phyloP scores from a whole-genome alignment of 495 filamentous ascomycete genomes.

The Amorphotheca resinae region DNA sequence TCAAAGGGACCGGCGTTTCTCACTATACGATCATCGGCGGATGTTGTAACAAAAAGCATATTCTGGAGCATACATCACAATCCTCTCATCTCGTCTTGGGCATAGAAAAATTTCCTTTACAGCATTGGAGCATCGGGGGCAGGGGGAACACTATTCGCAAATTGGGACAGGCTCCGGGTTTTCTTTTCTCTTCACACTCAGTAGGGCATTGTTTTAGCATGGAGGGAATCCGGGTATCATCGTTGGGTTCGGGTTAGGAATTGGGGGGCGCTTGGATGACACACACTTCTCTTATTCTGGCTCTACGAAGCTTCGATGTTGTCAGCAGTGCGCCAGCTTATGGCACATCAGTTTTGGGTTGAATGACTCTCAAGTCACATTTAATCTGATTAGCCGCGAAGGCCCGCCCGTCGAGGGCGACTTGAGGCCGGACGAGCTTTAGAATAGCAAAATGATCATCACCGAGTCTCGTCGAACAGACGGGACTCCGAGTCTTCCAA shows the following conservation, averaged over 20 bases:
- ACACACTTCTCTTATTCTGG: not conserved
- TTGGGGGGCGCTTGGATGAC: slow-evolving; percentile 2
- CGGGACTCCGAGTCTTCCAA: not conserved
- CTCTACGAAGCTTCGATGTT: not conserved
- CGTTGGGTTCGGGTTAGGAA: not conserved
- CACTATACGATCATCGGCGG: slow-evolving; percentile 5
- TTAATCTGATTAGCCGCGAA: too few species aligned
- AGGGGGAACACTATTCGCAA: not conserved
- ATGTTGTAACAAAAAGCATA: slow-evolving; percentile 12
- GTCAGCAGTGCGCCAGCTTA: not conserved
- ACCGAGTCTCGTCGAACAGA: not conserved
- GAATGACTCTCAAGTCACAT: not conserved
- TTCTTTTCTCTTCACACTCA: not conserved
- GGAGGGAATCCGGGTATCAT: not conserved
- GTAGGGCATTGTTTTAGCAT: not conserved
- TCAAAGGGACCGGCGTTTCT: slow-evolving; percentile 19
- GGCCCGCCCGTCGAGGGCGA: too few species aligned
- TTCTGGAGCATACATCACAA: slow-evolving; percentile 9
- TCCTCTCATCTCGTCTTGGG: slow-evolving; percentile 1
- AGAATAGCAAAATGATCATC: not conserved
- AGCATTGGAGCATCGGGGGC: not conserved
- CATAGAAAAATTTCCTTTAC: slow-evolving; percentile 1
- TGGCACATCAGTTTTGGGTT: not conserved
- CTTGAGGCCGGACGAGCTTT: not conserved
- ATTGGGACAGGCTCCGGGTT: not conserved